Evolutionary conservation across 2,329 filamentous ascomycete species (phyloP).

Genomic region (Colletotrichum camelliae): DNA sequence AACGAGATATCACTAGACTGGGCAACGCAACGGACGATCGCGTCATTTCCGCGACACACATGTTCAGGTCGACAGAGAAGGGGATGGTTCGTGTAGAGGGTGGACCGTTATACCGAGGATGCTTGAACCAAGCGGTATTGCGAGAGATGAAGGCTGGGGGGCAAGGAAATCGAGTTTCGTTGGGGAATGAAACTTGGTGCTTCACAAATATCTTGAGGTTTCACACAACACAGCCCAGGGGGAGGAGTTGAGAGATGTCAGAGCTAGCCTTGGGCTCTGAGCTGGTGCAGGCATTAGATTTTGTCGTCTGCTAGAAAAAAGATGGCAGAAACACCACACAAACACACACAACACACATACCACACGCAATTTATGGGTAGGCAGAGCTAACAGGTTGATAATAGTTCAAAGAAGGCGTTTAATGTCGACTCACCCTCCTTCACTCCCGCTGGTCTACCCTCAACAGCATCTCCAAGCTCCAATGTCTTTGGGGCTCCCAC

Average conservation of each 20-base stretch:
- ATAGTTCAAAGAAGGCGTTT: constrained; percentile 73
- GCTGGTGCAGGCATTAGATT: neutral
- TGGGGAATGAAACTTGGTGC: neutral
- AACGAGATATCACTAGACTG: neutral
- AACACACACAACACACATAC: neutral
- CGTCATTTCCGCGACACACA: neutral
- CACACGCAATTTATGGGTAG: neutral
- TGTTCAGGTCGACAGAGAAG: neutral
- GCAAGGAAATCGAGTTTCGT: neutral
- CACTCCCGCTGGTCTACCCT: constrained; percentile 66
- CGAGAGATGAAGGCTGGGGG: neutral
- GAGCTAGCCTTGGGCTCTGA: neutral
- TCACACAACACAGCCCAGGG: neutral
- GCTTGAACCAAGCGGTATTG: neutral
- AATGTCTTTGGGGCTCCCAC: constrained; percentile 41
- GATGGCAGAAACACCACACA: neutral
- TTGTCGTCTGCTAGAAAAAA: neutral
- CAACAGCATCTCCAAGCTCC: constrained; percentile 25
- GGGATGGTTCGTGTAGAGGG: neutral
- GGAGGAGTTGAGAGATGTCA: neutral
- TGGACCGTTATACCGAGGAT: neutral
- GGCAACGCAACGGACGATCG: neutral
- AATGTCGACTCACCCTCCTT: constrained; percentile 98
- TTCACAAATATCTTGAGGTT: neutral
- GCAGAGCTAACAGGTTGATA: constrained; percentile 2